A percentile compares a stretch with the other conserved stretches of the same genome.
Evolutionary conservation across 805 yeast genomes (phyloP).

Genomic region (Candida nitratophila): DNA sequence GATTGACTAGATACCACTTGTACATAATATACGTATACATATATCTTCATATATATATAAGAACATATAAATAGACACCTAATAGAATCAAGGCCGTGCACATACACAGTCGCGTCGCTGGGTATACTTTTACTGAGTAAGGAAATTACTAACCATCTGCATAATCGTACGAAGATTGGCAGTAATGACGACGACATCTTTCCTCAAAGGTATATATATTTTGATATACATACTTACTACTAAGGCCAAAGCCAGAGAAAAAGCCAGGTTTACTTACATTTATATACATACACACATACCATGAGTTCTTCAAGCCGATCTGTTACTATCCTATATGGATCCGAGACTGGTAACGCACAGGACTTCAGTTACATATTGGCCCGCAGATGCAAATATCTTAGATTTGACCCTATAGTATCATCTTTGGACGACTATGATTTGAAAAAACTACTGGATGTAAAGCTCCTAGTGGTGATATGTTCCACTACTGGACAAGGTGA

Average conservation of each 20-base stretch:
- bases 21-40: too few species aligned
- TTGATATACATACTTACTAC: not conserved
- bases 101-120: not conserved
- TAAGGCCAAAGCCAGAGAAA: too few species aligned
- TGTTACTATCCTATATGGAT: constrained; percentile 71
- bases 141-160: too few species aligned
- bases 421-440: constrained; percentile 58
- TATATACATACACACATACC: not conserved
- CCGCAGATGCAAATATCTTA: constrained; percentile 45
- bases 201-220: too few species aligned
- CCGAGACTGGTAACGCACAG: constrained; percentile 89
- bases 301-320: not conserved
- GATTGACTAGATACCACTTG: not conserved
- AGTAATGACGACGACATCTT: too few species aligned
- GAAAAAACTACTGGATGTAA: constrained; percentile 42
- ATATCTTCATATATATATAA: too few species aligned
- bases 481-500: constrained; percentile 97
- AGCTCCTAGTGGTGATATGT: constrained; percentile 51
- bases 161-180: too few species aligned
- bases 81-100: not conserved
- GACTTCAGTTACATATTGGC: constrained; percentile 70
- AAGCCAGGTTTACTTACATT: too few species aligned
- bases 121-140: too few species aligned
- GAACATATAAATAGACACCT: too few species aligned
- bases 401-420: constrained; percentile 40